Evolutionary conservation across 306 rosid species (phyloP), one percentile per base, ranked within the genome.

Genomic region (Begonia fuchsioides): DNA sequence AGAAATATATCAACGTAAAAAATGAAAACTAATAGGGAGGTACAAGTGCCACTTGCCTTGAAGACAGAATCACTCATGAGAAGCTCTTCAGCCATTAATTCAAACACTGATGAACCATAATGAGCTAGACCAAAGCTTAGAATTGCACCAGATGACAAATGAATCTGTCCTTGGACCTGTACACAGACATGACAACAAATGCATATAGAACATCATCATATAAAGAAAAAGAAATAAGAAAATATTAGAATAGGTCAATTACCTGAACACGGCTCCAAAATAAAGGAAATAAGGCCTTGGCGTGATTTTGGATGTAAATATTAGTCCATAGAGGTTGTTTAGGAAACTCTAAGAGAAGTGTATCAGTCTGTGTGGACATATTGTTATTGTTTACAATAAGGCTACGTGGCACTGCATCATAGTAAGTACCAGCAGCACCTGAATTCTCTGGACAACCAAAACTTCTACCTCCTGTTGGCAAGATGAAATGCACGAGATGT

Each of bases 191-290:
- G 26, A 39, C 32, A 40, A 32, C 11, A 26, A 26, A 26, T 26
- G 35, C 35, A 26, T 26, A 5, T 26, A 5, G 35, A 26, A 26
- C 8, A 26, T 4, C 35, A 26, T 26, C 35, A 6, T 26, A 26
- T 26, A 26, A 26, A 26, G 35, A 4, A 26, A 26, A 26, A 26
- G 35, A 26, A 26, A 26, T 26, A 35, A 51, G 19, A 18, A 40
- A 19, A n/a, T 53, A 47, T 53, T 17, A 45, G 46, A 50, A 60
- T 46, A 66, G 58, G 66, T 64, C 44, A 71, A 58, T 69, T 60
- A 88, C 96, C 97, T 84, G 95, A 68, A 90, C 90, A 51, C 94
- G 92, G 70, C 97, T 90, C 97, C 97, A 90, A 52, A 70, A 81
- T 53, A 90, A 64, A 66, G 95, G 97, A 71, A 84, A 76, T 78